Base-by-base conservation (phyloP, 116 monocot genomes). In the Iris pallida region DNA sequence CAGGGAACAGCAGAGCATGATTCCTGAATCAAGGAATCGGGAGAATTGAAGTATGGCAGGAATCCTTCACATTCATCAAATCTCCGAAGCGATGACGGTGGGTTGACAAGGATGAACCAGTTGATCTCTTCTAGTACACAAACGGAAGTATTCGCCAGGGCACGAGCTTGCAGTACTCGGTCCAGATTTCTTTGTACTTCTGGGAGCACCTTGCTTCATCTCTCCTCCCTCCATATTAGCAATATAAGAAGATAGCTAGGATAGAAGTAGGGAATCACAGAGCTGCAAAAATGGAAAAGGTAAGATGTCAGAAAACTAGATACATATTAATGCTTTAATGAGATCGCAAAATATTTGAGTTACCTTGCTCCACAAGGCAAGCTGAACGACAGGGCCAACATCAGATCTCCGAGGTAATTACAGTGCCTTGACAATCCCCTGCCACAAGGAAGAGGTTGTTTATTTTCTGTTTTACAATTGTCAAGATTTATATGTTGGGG, bases 341-440 rank as follows among this genome's bases (percentile, higher is more conserved):
- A 47, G 52, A 51, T 30, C 30, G 30, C 3, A 3, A 30, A 30
- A 30, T 30, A 30, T 30, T 30, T 30, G 6, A 20, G 9, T 47
- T 67, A 97, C 97, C 85, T 92, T 48, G 72, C 57, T 53, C 90
- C 97, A 57, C 97, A 97, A 14, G 97, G 97, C 75, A 97, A 79
- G 71, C 92, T 92, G 75, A 97, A 97, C 17, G 97, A 97, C 8
- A 97, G 79, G 19, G 97, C 97, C 4, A 97, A 76, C 46, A 92
- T 73, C 64, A 97, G 42, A 78, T 97, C 97, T 19, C 97, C 97
- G 14, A 97, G 85, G 70, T 97, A 97, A 80, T 97, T 97, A 65
- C 97, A 97, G 72, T 97, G 97, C 76, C 92, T 87, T 53, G 97
- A 71, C 16, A 97, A 49, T 52, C 92, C 97, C 97, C 97, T 97